Evolutionary conservation across 352 stramenopile genomes (phyloP), one percentile per base, ranked within the genome.

Genomic region (Pythium graminicola): DNA sequence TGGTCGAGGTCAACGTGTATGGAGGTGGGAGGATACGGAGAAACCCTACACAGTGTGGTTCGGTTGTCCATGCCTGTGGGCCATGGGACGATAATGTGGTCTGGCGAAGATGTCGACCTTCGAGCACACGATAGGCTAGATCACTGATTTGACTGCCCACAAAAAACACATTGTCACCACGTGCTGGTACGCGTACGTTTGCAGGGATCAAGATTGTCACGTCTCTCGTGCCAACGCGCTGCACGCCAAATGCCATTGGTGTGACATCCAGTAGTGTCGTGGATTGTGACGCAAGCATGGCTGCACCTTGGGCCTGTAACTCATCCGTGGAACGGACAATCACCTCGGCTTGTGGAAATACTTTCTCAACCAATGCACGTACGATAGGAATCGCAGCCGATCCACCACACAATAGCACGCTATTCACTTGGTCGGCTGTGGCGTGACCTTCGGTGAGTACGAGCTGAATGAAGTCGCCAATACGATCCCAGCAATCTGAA

Each of bases 391-490:
- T 14, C 3, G 32, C 40, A 11, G 28, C 42, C 3, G 65, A 62
- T 19, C 60, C 70, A 13, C 68, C 72, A 29, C 59, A 59, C 13
- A 83, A 44, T 9, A 78, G 40, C 5, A 83, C 49, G 10, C 32
- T 16, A 19, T 63, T 57, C 11, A 82, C 48, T 17, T 71, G 51
- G 1, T 62, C 65, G 7, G 56, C 59, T 14, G 49, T 63, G 6
- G 54, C 40, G 9, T 56, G 42, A 17, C 58, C 58, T 16, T 62
- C 41, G 3, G 42, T 11, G 9, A 83, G 39, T 17, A 68, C 46
- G 33, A 58, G 54, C 14, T 63, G 35, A 10, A 78, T 29, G 1
- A 54, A 38, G 9, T 55, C 24, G 2, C 48, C 28, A 13, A 81
- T 6, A 0, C 42, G 40, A 13, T 46, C 23, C 67, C 67, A 83